These are phyloP conservation scores for Mariannaea sp. DNA, from an alignment of 2,329 filamentous ascomycete species.

Conservation along the genomic window DNA sequence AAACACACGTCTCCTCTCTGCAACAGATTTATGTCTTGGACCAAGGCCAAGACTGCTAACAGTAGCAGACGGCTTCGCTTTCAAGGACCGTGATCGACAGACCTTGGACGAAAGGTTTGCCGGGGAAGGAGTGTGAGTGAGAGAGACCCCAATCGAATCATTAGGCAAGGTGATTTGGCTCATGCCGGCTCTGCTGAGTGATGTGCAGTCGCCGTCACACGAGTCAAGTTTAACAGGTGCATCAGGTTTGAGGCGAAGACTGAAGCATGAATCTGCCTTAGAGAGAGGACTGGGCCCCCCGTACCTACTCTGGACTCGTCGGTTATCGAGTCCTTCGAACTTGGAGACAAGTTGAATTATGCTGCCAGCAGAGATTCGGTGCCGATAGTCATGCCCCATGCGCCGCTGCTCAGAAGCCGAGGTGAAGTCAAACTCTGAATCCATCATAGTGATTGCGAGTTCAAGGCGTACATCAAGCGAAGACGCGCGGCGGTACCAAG, in stretches of 20 bases:
- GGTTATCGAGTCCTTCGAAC: conserved; percentile 41
- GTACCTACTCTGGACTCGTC: conserved; percentile 6
- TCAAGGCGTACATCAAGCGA: too few species aligned
- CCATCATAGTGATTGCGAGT: conserved; percentile 17
- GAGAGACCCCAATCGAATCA: conserved; percentile 13
- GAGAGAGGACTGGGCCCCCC: neutral
- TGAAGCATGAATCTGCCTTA: neutral
- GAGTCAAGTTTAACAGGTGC: neutral
- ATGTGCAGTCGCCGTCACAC: neutral
- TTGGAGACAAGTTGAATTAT: conserved; percentile 44
- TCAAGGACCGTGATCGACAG: conserved; percentile 24
- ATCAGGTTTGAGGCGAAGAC: neutral
- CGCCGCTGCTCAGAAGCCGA: conserved; percentile 15
- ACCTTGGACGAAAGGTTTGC: neutral
- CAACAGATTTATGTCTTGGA: conserved; percentile 32
- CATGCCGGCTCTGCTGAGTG: neutral
- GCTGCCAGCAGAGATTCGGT: conserved; percentile 15
- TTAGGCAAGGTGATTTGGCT: conserved; percentile 8
- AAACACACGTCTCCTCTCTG: conserved; percentile 34
- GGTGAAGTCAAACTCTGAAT: conserved; percentile 9
- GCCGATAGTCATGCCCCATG: conserved; percentile 12
- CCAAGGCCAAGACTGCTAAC: conserved; percentile 3
- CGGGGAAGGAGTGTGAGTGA: conserved; percentile 1
- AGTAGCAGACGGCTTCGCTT: conserved; percentile 2
- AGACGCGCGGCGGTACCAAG: neutral